These are phyloP conservation scores for Calocybe indica DNA, from an alignment of 768 basidiomycete species.

Conservation along the genomic window DNA sequence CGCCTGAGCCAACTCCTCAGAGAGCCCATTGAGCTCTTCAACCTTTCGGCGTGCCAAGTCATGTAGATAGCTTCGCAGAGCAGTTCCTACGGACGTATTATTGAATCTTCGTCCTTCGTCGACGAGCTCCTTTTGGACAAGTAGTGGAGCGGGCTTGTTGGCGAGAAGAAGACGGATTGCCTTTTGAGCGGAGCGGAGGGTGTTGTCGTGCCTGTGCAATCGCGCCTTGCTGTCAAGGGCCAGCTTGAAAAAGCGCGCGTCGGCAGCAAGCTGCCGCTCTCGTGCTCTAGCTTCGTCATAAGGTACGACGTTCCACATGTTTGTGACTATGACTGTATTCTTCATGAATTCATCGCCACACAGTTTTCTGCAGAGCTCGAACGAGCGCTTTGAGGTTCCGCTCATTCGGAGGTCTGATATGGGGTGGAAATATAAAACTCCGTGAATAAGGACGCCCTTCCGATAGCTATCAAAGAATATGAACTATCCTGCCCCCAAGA, in stretches of 20 bases:
- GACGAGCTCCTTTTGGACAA: not conserved
- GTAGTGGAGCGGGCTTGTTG: not conserved
- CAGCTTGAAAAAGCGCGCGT: not conserved
- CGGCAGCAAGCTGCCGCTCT: not conserved
- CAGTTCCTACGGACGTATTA: too few species aligned
- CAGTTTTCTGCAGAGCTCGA: not conserved
- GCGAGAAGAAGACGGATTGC: not conserved
- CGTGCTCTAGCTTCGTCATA: not conserved
- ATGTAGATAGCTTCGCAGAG: too few species aligned
- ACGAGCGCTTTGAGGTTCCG: not conserved
- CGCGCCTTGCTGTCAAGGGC: not conserved
- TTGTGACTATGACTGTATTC: not conserved
- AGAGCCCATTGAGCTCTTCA: too few species aligned
- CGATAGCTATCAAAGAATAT: not conserved
- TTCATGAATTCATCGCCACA: not conserved
- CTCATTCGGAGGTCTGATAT: not conserved
- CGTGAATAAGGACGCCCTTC: not conserved
- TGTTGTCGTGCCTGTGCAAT: not conserved
- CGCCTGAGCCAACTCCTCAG: too few species aligned
- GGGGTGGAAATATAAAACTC: not conserved
- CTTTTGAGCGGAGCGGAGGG: not conserved
- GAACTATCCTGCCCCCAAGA: not conserved
- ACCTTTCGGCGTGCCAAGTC: too few species aligned
- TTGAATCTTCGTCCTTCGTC: not conserved
- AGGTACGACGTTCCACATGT: not conserved